A percentile compares a stretch with the other conserved stretches of the same genome.
phyloP scores from a whole-genome alignment of 2,329 filamentous ascomycete species.

The Aspergillus tamarii region DNA sequence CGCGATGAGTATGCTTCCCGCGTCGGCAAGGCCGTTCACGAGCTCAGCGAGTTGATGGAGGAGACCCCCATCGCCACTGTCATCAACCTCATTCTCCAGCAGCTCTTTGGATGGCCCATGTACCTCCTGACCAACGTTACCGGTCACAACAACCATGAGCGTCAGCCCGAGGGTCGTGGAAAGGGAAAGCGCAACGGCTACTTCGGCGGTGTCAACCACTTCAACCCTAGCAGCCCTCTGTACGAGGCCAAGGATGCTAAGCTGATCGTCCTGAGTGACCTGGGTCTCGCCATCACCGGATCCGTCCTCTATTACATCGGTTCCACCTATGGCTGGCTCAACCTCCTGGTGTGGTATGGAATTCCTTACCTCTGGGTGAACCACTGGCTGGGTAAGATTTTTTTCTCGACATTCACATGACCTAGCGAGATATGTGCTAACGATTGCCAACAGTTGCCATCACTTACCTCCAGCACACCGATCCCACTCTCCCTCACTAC shows the following conservation, averaged over 20 bases:
- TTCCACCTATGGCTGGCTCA: constrained; percentile 78
- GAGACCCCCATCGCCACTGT: constrained; percentile 89
- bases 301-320: constrained; percentile 69
- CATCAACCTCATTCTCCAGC: constrained; percentile 74
- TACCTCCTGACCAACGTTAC: constrained; percentile 93
- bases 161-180: constrained; percentile 89
- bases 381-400: constrained; percentile 89
- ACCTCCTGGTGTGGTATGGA: constrained; percentile 93
- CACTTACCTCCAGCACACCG: constrained; percentile 96
- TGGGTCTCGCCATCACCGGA: constrained; percentile 71
- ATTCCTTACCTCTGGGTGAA: constrained; percentile 97
- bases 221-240: constrained; percentile 82
- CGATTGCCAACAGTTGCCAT: constrained; percentile 71
- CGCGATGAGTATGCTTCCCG: constrained; percentile 78
- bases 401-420: background rate
- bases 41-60: constrained; percentile 86
- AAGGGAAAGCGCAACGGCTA: constrained; percentile 87
- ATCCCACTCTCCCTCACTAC: constrained; percentile 93
- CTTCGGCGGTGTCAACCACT: constrained; percentile 88
- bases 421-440: constrained; percentile 16
- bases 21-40: constrained; percentile 74
- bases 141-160: constrained; percentile 92
- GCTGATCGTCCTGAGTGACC: constrained; percentile 81
- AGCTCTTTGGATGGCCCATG: constrained; percentile 89
- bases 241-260: constrained; percentile 91